Conservation (phyloP, 202 grass and related monocot genomes). For the Zizania palustris region DNA sequence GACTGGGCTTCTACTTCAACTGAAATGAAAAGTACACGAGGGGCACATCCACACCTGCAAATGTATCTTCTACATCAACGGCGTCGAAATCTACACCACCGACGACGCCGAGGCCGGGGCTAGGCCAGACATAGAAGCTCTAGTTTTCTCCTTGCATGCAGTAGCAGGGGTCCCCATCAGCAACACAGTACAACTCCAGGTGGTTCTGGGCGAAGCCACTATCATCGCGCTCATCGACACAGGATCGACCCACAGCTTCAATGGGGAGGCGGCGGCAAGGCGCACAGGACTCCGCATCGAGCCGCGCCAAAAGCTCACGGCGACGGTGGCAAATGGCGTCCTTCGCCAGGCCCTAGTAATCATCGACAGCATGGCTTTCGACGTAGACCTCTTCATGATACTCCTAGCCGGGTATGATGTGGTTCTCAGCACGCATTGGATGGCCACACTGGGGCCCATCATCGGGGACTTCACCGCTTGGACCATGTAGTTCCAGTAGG, state of each 20-base stretch:
- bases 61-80: neutral
- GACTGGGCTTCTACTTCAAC: no score
- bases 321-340: neutral
- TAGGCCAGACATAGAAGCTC: neutral
- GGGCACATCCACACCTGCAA: no score
- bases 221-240: neutral
- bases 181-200: neutral
- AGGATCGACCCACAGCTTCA: neutral
- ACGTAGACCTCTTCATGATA: neutral
- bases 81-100: neutral
- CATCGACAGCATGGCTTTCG: neutral
- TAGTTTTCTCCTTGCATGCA: no score
- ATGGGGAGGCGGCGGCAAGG: neutral
- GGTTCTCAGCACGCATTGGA: no score
- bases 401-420: no score
- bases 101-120: neutral
- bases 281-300: neutral
- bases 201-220: neutral
- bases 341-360: neutral
- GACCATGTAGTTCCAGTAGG: neutral
- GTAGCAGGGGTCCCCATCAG: neutral
- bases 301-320: neutral
- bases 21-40: no score
- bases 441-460: no score
- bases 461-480: no score